These are phyloP conservation scores for Scenedesmus sp. DNA, from an alignment of 163 green algal genomes.

Conservation along the genomic window DNA sequence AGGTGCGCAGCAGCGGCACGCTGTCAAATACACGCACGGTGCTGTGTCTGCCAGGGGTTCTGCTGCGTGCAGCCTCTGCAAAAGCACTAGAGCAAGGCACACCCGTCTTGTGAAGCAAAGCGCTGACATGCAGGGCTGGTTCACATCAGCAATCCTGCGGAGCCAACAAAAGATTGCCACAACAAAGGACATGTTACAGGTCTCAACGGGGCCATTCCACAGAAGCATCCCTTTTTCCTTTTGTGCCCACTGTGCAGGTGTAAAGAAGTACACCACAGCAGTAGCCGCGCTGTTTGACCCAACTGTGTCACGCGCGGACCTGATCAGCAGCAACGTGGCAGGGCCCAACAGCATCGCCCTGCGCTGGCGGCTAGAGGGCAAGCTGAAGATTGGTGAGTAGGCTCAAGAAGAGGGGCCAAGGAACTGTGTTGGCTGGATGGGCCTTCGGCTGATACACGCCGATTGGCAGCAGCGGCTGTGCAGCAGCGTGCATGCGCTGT, in stretches of 20 bases:
- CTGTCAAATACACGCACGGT: neutral
- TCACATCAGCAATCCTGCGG: neutral
- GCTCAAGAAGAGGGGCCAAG: too few species aligned
- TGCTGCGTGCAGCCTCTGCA: neutral
- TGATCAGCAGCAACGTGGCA: conserved; percentile 58
- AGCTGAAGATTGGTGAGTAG: conserved; percentile 56
- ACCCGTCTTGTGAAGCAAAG: neutral
- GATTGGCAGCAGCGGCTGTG: too few species aligned
- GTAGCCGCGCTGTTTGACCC: conserved; percentile 71
- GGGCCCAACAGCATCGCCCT: conserved; percentile 52
- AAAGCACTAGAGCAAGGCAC: neutral
- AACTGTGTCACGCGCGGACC: conserved; percentile 58
- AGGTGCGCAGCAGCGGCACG: conserved; percentile 15
- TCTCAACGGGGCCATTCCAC: too few species aligned
- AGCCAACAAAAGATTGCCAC: neutral
- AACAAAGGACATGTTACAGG: too few species aligned
- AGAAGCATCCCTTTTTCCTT: too few species aligned
- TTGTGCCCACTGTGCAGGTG: conserved; percentile 36
- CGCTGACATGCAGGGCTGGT: neutral
- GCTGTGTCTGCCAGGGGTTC: too few species aligned
- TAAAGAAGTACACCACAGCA: conserved; percentile 62
- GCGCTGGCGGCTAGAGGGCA: conserved; percentile 66
- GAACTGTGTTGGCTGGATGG: too few species aligned
- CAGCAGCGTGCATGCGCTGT: too few species aligned
- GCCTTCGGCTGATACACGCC: too few species aligned